phyloP scores from a whole-genome alignment of 106 monocot species.

The Allium cepa region DNA sequence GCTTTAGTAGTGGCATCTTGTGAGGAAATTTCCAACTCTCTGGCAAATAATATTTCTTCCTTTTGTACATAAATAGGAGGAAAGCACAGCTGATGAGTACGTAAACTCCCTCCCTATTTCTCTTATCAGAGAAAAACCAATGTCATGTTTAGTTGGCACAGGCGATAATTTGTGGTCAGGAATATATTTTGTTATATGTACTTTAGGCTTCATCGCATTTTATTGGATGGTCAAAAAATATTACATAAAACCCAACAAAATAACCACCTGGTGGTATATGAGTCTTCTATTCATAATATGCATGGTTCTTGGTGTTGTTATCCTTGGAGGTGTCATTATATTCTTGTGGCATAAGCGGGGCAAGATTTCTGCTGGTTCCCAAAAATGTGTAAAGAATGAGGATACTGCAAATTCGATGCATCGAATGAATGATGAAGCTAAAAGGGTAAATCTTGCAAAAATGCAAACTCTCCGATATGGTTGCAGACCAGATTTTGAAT shows the following conservation, averaged over 20 bases:
- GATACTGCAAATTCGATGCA: slow-evolving; percentile 12
- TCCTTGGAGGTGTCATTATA: slow-evolving; percentile 53
- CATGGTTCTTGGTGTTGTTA: slow-evolving; percentile 61
- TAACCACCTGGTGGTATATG: slow-evolving; percentile 62
- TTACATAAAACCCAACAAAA: slow-evolving; percentile 40
- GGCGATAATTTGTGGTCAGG: slow-evolving; percentile 62
- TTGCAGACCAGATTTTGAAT: slow-evolving; percentile 59
- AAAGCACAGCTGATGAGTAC: slow-evolving; percentile 30
- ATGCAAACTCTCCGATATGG: slow-evolving; percentile 53
- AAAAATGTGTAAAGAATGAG: slow-evolving; percentile 3
- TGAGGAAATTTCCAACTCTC: too few relatives aligned
- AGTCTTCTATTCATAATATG: slow-evolving; percentile 52
- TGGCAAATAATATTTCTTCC: background rate
- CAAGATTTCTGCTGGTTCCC: slow-evolving; percentile 12
- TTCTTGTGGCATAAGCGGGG: slow-evolving; percentile 56
- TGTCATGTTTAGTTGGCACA: slow-evolving; percentile 84
- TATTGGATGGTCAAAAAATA: slow-evolving; percentile 40
- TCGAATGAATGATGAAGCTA: slow-evolving; percentile 3
- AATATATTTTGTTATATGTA: slow-evolving; percentile 45
- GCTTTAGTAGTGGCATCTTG: too few relatives aligned
- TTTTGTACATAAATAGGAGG: slow-evolving; percentile 44
- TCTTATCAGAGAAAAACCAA: slow-evolving; percentile 20
- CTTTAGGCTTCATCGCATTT: slow-evolving; percentile 45
- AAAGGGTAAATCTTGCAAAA: slow-evolving; percentile 22
- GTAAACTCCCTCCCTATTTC: slow-evolving; percentile 13